Conservation (phyloP, 1,139 yeast genomes). For the Geotrichum carabidarum region DNA sequence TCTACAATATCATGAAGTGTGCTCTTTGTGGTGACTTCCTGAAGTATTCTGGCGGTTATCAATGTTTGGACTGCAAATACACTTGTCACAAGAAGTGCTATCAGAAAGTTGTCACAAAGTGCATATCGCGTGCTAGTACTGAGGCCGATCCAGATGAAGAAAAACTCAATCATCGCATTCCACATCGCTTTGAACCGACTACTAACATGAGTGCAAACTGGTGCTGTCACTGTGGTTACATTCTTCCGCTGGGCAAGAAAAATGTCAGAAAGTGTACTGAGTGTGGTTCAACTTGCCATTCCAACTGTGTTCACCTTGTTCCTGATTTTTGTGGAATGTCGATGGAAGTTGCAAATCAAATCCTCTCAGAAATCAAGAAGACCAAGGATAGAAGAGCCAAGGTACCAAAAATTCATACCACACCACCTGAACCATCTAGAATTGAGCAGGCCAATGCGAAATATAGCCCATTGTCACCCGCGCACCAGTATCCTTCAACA, state of each 20-base stretch:
- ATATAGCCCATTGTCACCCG: neutral
- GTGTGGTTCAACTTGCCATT: constrained; percentile 92
- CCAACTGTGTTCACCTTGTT: constrained; percentile 86
- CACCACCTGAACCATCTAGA: too few species aligned
- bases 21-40: constrained; percentile 94
- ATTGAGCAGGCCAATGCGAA: neutral
- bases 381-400: constrained; percentile 52
- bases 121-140: constrained; percentile 85
- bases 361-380: constrained; percentile 74
- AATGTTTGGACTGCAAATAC: constrained; percentile 92
- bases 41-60: constrained; percentile 81
- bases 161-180: constrained; percentile 89
- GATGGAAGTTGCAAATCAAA: constrained; percentile 92
- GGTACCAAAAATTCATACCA: neutral
- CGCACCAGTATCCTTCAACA: neutral
- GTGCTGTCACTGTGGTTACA: constrained; percentile 98
- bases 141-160: constrained; percentile 83
- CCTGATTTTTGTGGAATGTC: constrained; percentile 99
- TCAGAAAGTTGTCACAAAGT: constrained; percentile 88
- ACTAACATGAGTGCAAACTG: constrained; percentile 94
- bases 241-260: constrained; percentile 90
- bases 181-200: constrained; percentile 88
- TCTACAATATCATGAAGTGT: constrained; percentile 94
- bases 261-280: constrained; percentile 90
- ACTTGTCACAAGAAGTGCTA: constrained; percentile 94